Percentiles rank a stretch among this genome's conserved stretches.
phyloP scores from a whole-genome alignment of 345 rosid genomes.

The Capsella bursapastoris region DNA sequence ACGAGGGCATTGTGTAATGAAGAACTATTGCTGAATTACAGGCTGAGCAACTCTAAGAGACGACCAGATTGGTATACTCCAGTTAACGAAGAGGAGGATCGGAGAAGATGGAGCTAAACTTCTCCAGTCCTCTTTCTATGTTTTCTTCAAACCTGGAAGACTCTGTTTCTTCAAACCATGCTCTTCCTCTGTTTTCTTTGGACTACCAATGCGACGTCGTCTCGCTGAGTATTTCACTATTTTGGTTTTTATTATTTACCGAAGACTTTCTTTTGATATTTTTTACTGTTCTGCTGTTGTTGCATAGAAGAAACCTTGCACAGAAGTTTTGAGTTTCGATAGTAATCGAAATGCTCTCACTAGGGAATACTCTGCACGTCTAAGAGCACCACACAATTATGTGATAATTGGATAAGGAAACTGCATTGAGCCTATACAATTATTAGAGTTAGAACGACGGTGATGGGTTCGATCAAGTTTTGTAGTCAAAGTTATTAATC shows the following conservation, averaged over 20 bases:
- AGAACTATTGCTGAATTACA: slow-evolving; percentile 82
- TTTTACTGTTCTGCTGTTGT: background rate
- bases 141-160: background rate
- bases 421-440: background rate
- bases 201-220: slow-evolving; percentile 2
- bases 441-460: background rate
- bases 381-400: background rate
- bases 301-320: background rate
- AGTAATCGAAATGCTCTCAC: background rate
- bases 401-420: background rate
- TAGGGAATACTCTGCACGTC: background rate
- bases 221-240: background rate
- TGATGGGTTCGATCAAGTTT: background rate
- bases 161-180: slow-evolving; percentile 1
- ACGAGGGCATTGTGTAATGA: slow-evolving; percentile 70
- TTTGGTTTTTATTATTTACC: background rate
- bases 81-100: slow-evolving; percentile 91
- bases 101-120: slow-evolving; percentile 85
- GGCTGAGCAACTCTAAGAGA: slow-evolving; percentile 79
- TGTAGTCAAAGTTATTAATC: no score
- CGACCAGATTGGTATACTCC: slow-evolving; percentile 91
- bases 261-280: background rate
- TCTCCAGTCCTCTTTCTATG: background rate
- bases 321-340: background rate
- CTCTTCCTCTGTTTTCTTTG: background rate